Conservation (phyloP, 148 eudicot genomes). For the Cornus controversa region DNA sequence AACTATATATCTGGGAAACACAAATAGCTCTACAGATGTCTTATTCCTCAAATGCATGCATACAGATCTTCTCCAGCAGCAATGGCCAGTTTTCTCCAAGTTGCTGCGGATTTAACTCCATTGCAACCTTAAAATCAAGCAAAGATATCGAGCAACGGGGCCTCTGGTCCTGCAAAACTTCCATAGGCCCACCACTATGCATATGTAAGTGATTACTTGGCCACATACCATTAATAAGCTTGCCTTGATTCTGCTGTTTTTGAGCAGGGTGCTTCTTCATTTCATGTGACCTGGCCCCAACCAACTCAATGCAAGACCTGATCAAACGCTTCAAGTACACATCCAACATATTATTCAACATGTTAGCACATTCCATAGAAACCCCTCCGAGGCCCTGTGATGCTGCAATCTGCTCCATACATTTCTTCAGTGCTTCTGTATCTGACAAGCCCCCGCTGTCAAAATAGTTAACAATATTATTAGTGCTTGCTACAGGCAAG, state of each 20-base stretch:
- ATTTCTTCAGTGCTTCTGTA: conserved; percentile 37
- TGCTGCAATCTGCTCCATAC: conserved; percentile 56
- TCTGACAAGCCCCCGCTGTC: conserved; percentile 40
- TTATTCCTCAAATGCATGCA: conserved; percentile 43
- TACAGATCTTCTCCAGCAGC: conserved; percentile 55
- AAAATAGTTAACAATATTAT: conserved; percentile 29
- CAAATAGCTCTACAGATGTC: conserved; percentile 21
- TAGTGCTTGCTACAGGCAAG: conserved; percentile 23
- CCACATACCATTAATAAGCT: conserved; percentile 43
- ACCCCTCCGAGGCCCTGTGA: conserved; percentile 54
- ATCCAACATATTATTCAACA: conserved; percentile 55
- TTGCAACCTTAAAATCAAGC: conserved; percentile 60
- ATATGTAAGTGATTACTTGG: conserved; percentile 42
- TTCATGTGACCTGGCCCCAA: conserved; percentile 39
- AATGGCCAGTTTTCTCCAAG: conserved; percentile 70
- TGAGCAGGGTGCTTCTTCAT: conserved; percentile 22
- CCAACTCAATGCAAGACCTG: conserved; percentile 53
- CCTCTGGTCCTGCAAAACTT: conserved; percentile 30
- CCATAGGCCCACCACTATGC: conserved; percentile 28
- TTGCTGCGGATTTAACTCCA: conserved; percentile 59
- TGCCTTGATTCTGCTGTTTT: conserved; percentile 40
- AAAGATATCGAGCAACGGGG: conserved; percentile 31
- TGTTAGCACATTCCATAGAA: conserved; percentile 50
- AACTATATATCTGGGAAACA: conserved; percentile 17
- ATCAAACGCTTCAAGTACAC: conserved; percentile 54